Conservation (phyloP, 495 filamentous ascomycete genomes). For the Tuber umbilicatum region DNA sequence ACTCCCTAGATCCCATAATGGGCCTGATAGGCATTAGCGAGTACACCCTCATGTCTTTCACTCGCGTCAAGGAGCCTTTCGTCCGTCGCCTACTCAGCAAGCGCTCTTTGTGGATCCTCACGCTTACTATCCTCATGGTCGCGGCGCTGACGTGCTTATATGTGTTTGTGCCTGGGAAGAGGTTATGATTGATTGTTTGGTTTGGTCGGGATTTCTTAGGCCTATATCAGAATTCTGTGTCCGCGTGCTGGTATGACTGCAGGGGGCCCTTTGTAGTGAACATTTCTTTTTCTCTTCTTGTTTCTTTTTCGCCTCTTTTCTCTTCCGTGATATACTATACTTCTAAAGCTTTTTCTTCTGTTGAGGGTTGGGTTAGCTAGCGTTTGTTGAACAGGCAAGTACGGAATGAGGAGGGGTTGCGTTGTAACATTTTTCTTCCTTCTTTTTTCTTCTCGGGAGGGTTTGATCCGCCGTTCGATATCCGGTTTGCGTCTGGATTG, state of each 20-base stretch:
- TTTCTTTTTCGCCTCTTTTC: not conserved
- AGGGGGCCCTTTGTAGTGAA: not conserved
- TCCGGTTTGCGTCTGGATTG: not conserved
- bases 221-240: not conserved
- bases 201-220: not conserved
- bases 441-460: not conserved
- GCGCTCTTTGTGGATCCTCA: constrained; percentile 68
- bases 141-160: constrained; percentile 36
- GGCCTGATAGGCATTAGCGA: constrained; percentile 86
- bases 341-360: not conserved
- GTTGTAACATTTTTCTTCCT: not conserved
- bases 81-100: constrained; percentile 75
- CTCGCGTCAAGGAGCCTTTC: constrained; percentile 77
- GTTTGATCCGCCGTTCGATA: not conserved
- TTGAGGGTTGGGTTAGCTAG: not conserved
- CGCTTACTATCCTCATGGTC: constrained; percentile 59
- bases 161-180: constrained; percentile 84
- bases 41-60: constrained; percentile 88
- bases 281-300: not conserved
- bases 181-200: constrained; percentile 51
- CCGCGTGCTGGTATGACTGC: not conserved
- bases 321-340: not conserved
- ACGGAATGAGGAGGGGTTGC: not conserved
- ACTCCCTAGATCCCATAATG: constrained; percentile 84
- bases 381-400: not conserved